phyloP scores from a whole-genome alignment of 2,329 filamentous ascomycete species.

The Fusarium euwallaceae region DNA sequence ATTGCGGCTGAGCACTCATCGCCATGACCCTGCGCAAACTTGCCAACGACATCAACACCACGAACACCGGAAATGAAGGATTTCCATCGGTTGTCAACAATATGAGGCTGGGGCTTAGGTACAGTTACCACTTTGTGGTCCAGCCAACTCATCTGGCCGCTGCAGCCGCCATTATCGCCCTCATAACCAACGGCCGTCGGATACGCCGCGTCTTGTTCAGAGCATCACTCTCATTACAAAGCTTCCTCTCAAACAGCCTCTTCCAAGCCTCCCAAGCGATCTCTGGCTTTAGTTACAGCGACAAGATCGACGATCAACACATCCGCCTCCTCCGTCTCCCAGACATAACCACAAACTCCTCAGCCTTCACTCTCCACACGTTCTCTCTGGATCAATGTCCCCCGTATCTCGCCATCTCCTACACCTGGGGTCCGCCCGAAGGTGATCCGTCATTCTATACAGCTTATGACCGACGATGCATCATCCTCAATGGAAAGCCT shows the following conservation, averaged over 20 bases:
- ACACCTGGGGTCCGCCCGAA: conserved; percentile 41
- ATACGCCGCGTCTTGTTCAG: not conserved
- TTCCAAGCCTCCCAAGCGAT: not conserved
- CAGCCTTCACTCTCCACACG: conserved; percentile 31
- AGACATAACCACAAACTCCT: not conserved
- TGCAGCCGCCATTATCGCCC: conserved; percentile 1
- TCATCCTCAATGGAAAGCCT: conserved; percentile 25
- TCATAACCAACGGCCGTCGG: not conserved
- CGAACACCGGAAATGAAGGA: not conserved
- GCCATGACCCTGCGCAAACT: not conserved
- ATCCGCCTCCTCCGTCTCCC: conserved; percentile 38
- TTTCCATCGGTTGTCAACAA: not conserved
- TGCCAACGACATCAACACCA: not conserved
- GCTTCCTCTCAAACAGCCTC: not conserved
- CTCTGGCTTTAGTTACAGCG: conserved; percentile 20
- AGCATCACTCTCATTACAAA: not conserved
- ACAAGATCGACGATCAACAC: conserved; percentile 20
- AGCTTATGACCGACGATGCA: not conserved
- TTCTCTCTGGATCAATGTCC: conserved; percentile 28
- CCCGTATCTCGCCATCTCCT: conserved; percentile 43
- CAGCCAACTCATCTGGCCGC: conserved; percentile 1
- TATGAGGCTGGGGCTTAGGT: conserved; percentile 7
- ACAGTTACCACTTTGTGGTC: not conserved
- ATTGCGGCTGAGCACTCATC: conserved; percentile 2
- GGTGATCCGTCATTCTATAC: not conserved